phyloP scores from a whole-genome alignment of 805 yeast species.

The Peterozyma xylosa region DNA sequence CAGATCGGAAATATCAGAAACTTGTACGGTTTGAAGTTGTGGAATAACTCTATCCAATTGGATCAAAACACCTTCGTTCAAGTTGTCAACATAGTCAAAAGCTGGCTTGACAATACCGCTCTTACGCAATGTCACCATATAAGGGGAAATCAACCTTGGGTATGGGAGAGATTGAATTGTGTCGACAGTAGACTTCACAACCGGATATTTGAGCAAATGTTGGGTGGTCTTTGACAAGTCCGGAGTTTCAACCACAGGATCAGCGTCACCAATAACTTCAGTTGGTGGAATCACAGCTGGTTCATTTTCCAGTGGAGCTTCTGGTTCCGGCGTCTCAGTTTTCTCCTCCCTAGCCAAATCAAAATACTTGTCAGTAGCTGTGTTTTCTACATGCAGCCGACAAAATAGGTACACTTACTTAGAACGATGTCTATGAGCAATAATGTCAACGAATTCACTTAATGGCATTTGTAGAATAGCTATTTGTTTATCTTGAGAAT shows the following conservation, averaged over 20 bases:
- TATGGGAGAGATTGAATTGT: slow-evolving; percentile 14
- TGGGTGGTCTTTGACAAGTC: slow-evolving; percentile 10
- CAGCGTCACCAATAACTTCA: neutral
- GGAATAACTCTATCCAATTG: slow-evolving; percentile 57
- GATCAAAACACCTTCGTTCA: slow-evolving; percentile 47
- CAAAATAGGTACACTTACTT: too few relatives aligned
- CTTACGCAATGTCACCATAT: slow-evolving; percentile 14
- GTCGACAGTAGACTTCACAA: slow-evolving; percentile 14
- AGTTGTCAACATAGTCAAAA: slow-evolving; percentile 39
- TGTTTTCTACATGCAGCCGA: neutral
- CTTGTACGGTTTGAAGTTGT: slow-evolving; percentile 44
- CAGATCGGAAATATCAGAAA: slow-evolving; percentile 38
- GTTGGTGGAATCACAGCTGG: too few relatives aligned
- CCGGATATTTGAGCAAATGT: slow-evolving; percentile 19
- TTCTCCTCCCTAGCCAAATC: neutral
- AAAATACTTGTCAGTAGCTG: neutral
- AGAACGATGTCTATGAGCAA: too few relatives aligned
- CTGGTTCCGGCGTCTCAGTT: too few relatives aligned
- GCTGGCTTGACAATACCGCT: slow-evolving; percentile 34
- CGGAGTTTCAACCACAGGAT: neutral
- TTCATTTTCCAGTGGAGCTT: too few relatives aligned
- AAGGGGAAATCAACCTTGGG: slow-evolving; percentile 14
- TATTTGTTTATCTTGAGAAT: too few relatives aligned
- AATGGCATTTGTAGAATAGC: too few relatives aligned
- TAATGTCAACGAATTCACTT: too few relatives aligned